Evolutionary conservation across 2,329 filamentous ascomycete genomes (phyloP).

Genomic region (Elsinoe australis): DNA sequence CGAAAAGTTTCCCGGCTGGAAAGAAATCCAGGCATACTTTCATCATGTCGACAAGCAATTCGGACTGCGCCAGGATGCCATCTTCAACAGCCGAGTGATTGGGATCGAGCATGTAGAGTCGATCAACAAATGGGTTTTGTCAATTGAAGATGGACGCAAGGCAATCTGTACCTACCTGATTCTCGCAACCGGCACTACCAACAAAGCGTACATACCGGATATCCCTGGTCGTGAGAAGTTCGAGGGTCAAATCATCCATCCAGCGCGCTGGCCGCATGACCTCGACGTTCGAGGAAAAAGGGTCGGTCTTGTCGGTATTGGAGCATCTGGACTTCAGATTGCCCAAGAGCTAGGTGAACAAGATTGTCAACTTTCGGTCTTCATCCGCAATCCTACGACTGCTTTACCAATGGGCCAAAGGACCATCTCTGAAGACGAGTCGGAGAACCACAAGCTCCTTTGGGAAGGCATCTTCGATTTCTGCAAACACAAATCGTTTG

Average conservation of each 20-base stretch:
- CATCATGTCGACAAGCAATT: slow-evolving; percentile 51
- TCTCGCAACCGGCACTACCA: slow-evolving; percentile 50
- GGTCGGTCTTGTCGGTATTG: slow-evolving; percentile 55
- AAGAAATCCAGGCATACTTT: slow-evolving; percentile 53
- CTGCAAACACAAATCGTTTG: slow-evolving; percentile 46
- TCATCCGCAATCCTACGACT: slow-evolving; percentile 61
- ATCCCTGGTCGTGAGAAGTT: slow-evolving; percentile 54
- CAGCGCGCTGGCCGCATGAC: slow-evolving; percentile 47
- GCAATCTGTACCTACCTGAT: slow-evolving; percentile 47
- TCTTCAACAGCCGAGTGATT: slow-evolving; percentile 50
- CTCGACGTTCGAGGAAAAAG: slow-evolving; percentile 55
- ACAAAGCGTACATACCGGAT: slow-evolving; percentile 54
- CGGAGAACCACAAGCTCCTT: slow-evolving; percentile 38
- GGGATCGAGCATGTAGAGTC: slow-evolving; percentile 45
- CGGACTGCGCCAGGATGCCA: slow-evolving; percentile 49
- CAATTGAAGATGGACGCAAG: slow-evolving; percentile 45
- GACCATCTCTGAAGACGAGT: slow-evolving; percentile 43
- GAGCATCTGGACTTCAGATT: slow-evolving; percentile 57
- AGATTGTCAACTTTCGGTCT: slow-evolving; percentile 51
- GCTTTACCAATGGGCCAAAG: slow-evolving; percentile 54
- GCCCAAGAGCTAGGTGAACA: slow-evolving; percentile 52
- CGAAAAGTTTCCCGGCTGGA: slow-evolving; percentile 27
- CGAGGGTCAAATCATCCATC: slow-evolving; percentile 50
- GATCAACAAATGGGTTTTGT: slow-evolving; percentile 44
- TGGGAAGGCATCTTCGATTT: slow-evolving; percentile 45